A percentile compares a stretch with the other conserved stretches of the same genome.
These are phyloP conservation scores for Glycyrrhiza uralensis DNA, from an alignment of 306 rosid genomes.

Conservation along the genomic window DNA sequence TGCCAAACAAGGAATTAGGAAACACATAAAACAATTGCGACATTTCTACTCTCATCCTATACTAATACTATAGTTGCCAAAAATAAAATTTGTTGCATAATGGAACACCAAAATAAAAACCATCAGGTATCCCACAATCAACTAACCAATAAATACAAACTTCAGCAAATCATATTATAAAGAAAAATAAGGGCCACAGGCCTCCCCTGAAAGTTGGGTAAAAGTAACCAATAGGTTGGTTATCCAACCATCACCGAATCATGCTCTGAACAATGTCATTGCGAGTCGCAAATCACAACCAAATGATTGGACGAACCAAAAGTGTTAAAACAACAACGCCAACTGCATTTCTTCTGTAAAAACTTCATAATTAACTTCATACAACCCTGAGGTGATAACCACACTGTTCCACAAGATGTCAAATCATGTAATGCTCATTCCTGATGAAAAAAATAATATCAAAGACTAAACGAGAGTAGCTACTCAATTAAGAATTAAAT, in stretches of 20 bases:
- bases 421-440: neutral
- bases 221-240: neutral
- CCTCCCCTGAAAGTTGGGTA: conserved; percentile 25
- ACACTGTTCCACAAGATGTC: neutral
- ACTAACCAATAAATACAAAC: neutral
- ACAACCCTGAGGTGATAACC: neutral
- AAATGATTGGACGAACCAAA: conserved; percentile 21
- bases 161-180: neutral
- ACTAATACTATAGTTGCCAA: neutral
- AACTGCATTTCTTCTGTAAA: neutral
- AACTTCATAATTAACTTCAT: neutral
- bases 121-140: neutral
- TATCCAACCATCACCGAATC: conserved; percentile 18
- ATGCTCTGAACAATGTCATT: neutral
- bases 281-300: conserved; percentile 2
- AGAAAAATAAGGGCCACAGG: conserved; percentile 21
- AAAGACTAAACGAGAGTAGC: neutral
- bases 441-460: neutral
- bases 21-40: neutral
- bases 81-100: neutral
- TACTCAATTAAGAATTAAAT: neutral
- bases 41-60: neutral
- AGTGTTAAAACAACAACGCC: neutral
- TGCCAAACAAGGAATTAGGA: no score
- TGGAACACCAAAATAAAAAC: conserved; percentile 1